Conservation (phyloP, 1,284 basidiomycete species). For the Leucoagaricus sp. region DNA sequence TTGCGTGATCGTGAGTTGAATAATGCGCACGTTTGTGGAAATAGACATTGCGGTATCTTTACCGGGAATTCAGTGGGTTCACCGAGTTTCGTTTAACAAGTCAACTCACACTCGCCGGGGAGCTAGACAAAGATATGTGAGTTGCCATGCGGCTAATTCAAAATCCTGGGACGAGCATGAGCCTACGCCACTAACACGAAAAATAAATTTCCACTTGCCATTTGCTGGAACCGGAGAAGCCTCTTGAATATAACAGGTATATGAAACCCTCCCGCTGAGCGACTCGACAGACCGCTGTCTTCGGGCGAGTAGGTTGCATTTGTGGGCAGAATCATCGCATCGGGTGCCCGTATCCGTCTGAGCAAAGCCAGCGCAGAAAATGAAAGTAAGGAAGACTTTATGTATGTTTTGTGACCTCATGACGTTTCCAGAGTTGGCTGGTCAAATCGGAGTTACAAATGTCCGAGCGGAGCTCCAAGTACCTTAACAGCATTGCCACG, state of each 20-base stretch:
- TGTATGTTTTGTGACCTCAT: conserved; percentile 8
- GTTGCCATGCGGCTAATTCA: conserved; percentile 91
- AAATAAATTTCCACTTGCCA: conserved; percentile 49
- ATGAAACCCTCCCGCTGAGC: conserved; percentile 41
- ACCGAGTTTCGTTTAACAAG: conserved; percentile 6
- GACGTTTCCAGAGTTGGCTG: conserved; percentile 16
- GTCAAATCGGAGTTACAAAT: conserved; percentile 13
- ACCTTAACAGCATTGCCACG: conserved; percentile 22
- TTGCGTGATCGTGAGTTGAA: conserved; percentile 7
- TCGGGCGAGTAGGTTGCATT: conserved; percentile 47
- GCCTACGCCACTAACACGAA: neutral
- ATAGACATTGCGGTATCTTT: conserved; percentile 86
- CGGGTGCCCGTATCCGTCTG: conserved; percentile 38
- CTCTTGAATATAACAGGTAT: conserved; percentile 80
- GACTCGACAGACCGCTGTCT: conserved; percentile 33
- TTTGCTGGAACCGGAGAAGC: conserved; percentile 80
- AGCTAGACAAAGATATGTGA: conserved; percentile 89
- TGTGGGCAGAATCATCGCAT: conserved; percentile 62
- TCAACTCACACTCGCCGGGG: conserved; percentile 86
- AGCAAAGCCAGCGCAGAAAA: conserved; percentile 33
- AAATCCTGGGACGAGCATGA: conserved; percentile 68
- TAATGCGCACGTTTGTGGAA: conserved; percentile 81
- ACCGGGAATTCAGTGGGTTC: neutral
- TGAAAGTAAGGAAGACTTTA: conserved; percentile 11
- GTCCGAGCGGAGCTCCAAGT: conserved; percentile 24